phyloP scores from a whole-genome alignment of 768 basidiomycete genomes.

The Russula olivacea region DNA sequence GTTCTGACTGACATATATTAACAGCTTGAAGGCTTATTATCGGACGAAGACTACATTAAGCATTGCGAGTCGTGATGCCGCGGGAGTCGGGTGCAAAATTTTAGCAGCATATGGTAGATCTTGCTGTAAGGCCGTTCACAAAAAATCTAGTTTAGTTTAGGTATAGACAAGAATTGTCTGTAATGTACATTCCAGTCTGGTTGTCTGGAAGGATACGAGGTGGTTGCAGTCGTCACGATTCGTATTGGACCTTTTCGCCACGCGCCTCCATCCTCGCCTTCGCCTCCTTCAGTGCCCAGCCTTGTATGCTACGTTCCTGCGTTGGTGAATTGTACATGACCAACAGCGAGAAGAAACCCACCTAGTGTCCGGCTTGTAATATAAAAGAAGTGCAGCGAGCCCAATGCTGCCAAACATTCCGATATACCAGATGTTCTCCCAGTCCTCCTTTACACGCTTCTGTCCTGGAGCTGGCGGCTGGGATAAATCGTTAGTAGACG shows the following conservation, averaged over 20 bases:
- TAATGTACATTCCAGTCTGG: conserved; percentile 16
- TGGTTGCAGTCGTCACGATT: conserved; percentile 3
- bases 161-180: conserved; percentile 10
- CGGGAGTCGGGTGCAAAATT: not conserved
- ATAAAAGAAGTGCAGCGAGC: conserved; percentile 66
- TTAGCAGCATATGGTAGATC: not conserved
- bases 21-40: conserved; percentile 67
- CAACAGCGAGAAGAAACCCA: conserved; percentile 35
- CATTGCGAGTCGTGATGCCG: conserved; percentile 42
- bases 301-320: conserved; percentile 59
- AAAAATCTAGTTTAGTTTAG: conserved; percentile 6
- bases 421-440: conserved; percentile 86
- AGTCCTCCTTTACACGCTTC: conserved; percentile 82
- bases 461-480: conserved; percentile 75
- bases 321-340: not conserved
- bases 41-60: conserved; percentile 66
- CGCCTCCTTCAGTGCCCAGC: conserved; percentile 88
- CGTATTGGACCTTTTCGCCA: conserved; percentile 83
- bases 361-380: conserved; percentile 95
- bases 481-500: not conserved
- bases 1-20: not conserved
- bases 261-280: conserved; percentile 86
- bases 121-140: not conserved
- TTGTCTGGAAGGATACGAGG: not conserved
- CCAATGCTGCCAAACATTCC: conserved; percentile 90